Conservation (phyloP, 2,329 filamentous ascomycete genomes). For the Raffaelea deltoideospora region DNA sequence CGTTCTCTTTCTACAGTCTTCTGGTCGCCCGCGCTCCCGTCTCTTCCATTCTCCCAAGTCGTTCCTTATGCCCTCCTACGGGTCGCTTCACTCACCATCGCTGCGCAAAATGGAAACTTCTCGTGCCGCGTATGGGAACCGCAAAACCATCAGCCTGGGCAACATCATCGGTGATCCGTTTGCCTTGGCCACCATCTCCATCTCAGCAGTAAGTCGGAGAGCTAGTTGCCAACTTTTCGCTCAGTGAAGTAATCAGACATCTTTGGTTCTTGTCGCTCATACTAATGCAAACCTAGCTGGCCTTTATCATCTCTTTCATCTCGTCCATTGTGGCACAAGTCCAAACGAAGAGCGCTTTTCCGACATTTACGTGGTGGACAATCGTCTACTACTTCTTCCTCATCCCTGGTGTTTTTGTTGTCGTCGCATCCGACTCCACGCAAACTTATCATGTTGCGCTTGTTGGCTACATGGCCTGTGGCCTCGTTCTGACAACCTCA, state of each 20-base stretch:
- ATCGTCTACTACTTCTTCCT: constrained; percentile 73
- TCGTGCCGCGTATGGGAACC: constrained; percentile 37
- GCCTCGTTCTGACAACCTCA: constrained; percentile 72
- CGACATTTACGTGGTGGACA: constrained; percentile 87
- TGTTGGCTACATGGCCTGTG: constrained; percentile 72
- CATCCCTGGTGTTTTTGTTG: constrained; percentile 65
- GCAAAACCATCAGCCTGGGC: constrained; percentile 55
- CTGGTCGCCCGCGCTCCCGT: neutral
- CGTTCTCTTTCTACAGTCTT: no score
- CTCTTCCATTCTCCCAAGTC: constrained; percentile 1
- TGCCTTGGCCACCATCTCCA: constrained; percentile 84
- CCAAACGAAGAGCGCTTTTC: constrained; percentile 40
- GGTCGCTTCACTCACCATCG: constrained; percentile 57
- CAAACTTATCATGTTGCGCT: constrained; percentile 86
- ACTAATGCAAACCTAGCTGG: no score
- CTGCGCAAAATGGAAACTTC: constrained; percentile 68
- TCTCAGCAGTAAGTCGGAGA: constrained; percentile 55
- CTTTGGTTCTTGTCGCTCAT: no score
- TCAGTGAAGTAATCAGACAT: no score
- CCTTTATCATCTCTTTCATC: constrained; percentile 89
- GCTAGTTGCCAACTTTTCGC: neutral
- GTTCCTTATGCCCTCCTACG: constrained; percentile 59
- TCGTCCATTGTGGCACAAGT: constrained; percentile 61
- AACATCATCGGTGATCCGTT: constrained; percentile 96
- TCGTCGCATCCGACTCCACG: constrained; percentile 70